Evolutionary conservation across 2,329 filamentous ascomycete genomes (phyloP), one percentile per base, ranked within the genome.

Genomic region (Ilyonectria robusta): DNA sequence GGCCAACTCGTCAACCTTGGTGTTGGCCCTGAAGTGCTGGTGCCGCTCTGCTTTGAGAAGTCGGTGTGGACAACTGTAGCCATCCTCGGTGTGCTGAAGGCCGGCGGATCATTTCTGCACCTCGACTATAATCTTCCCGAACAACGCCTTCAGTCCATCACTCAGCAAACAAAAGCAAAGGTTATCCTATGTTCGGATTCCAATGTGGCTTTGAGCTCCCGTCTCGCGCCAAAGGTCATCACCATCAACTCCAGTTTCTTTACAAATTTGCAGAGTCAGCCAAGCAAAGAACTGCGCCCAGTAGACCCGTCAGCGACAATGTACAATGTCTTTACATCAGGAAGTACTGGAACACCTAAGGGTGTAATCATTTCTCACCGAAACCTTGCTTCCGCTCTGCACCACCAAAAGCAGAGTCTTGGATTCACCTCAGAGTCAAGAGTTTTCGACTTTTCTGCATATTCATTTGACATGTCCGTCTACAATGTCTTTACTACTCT

Each of bases 1-100:
- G 68, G 71, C 7, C 73, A 79, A 51, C 76, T 85, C 1, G 55
- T 76, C 17, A 69, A 70, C 8, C 65, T 73, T 35, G 77, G 76
- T 17, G 68, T 81, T 21, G 54, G 62, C 3, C 70, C 69, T 2
- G 77, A 77, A 33, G 57, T 46, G 1, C 4, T 59, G 2, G 63
- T 72, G 4, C 66, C 61, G 2, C 35, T 71, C 11, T 66, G 59
- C 21, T 72, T 71, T 50, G 70, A 75, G 19, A 75, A 77, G 56
- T 75, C 74, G 3, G 54, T 50, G 31, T 72, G 70, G 72, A 61
- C 66, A 2, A 50, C 69, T 1, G 68, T 78, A 2, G 67, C 75
- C 2, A 72, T 76, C 59, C 58, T 76, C 10, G 70, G 65, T 17
- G 65, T 76, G 5, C 40, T 76, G 15, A 76, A 76, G 61, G 68